Conservation (phyloP, 1,284 basidiomycete species). For the Volvariella volvacea region DNA sequence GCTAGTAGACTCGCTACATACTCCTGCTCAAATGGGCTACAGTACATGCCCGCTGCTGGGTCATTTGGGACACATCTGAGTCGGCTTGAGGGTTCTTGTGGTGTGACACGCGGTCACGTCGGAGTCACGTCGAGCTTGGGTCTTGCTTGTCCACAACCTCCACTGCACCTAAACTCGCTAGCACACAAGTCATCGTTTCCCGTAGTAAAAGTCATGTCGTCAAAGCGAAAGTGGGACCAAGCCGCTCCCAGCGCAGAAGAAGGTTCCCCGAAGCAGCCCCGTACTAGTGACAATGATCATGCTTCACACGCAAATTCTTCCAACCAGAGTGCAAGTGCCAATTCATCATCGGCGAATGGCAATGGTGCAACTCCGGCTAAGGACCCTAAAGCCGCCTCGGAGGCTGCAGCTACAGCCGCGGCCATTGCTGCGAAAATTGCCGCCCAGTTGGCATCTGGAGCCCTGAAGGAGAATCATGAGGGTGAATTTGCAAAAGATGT, state of each 20-base stretch:
- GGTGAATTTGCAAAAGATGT: constrained; percentile 88
- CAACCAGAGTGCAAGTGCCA: constrained; percentile 3
- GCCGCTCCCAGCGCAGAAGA: constrained; percentile 37
- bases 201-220: constrained; percentile 34
- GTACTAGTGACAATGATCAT: constrained; percentile 11
- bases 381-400: constrained; percentile 59
- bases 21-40: too few species aligned
- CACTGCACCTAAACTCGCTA: too few species aligned
- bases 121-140: too few species aligned
- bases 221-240: constrained; percentile 72
- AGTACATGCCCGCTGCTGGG: too few species aligned
- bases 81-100: too few species aligned
- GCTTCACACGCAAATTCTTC: neutral
- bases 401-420: constrained; percentile 75
- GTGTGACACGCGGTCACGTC: too few species aligned
- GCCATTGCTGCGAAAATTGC: constrained; percentile 92
- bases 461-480: constrained; percentile 62
- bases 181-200: too few species aligned
- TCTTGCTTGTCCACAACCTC: too few species aligned
- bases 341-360: constrained; percentile 15
- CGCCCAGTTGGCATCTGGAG: constrained; percentile 64
- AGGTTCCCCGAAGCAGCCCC: constrained; percentile 10
- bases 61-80: too few species aligned
- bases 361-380: constrained; percentile 27
- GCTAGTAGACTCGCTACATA: too few species aligned